These are phyloP conservation scores for Oryza australiensis DNA, from an alignment of 176 grass and related monocot species.

Conservation along the genomic window DNA sequence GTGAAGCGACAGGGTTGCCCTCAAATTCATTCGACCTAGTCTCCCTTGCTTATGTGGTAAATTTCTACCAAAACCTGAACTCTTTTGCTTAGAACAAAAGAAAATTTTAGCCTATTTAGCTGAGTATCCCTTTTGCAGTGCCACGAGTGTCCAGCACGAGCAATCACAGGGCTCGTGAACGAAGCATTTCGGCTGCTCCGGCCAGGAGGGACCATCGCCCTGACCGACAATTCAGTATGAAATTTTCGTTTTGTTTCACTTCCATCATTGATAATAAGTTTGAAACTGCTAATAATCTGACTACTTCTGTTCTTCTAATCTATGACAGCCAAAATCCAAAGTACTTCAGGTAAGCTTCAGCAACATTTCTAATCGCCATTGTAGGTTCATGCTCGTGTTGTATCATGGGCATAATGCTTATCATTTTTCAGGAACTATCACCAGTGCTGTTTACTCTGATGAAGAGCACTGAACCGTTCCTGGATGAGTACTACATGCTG, in stretches of 20 bases:
- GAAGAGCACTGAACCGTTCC: slow-evolving; percentile 87
- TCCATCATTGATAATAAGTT: neutral
- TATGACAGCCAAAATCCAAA: slow-evolving; percentile 76
- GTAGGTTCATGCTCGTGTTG: neutral
- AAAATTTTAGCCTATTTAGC: neutral
- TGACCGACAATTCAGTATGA: slow-evolving; percentile 84
- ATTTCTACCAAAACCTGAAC: neutral
- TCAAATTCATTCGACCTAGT: slow-evolving; percentile 74
- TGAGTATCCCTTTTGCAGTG: slow-evolving; percentile 34
- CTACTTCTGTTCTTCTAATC: slow-evolving; percentile 23
- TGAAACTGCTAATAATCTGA: neutral
- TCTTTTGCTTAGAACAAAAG: neutral
- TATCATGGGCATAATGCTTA: neutral
- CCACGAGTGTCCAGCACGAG: slow-evolving; percentile 80
- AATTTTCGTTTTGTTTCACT: neutral
- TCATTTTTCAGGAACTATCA: slow-evolving; percentile 62
- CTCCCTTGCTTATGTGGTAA: slow-evolving; percentile 87
- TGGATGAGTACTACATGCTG: slow-evolving; percentile 84
- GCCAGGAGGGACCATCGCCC: slow-evolving; percentile 70
- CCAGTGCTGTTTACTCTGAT: slow-evolving; percentile 78
- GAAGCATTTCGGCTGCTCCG: slow-evolving; percentile 72
- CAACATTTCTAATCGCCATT: neutral
- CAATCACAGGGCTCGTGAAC: slow-evolving; percentile 58
- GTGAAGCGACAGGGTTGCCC: slow-evolving; percentile 68
- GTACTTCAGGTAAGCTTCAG: slow-evolving; percentile 65